A percentile compares a stretch with the other conserved stretches of the same genome.
Conservation (phyloP, 1,139 yeast genomes). For the Eremothecium gossypii region DNA sequence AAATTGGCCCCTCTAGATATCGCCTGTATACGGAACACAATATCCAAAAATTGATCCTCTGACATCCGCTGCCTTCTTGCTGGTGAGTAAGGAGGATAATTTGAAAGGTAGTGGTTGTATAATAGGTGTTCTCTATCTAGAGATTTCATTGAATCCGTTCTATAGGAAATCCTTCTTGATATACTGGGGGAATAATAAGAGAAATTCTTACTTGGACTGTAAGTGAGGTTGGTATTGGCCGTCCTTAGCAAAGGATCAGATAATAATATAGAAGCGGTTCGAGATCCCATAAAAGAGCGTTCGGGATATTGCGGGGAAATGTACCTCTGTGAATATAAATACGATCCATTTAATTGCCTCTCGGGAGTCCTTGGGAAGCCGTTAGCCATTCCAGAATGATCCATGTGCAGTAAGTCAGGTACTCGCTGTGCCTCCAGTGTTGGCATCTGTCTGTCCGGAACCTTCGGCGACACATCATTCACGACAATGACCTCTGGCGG, state of each 20-base stretch:
- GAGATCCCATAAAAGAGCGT: neutral
- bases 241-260: slow-evolving; percentile 3
- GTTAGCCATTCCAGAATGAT: neutral
- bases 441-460: neutral
- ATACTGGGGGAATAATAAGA: slow-evolving; percentile 30
- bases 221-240: slow-evolving; percentile 14
- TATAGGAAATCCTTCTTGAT: slow-evolving; percentile 22
- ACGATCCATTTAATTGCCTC: neutral
- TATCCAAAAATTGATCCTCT: slow-evolving; percentile 30
- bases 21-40: slow-evolving; percentile 43
- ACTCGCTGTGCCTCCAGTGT: neutral
- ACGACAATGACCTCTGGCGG: no score
- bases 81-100: slow-evolving; percentile 29
- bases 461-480: no score
- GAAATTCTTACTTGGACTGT: slow-evolving; percentile 25
- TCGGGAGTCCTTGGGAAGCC: neutral
- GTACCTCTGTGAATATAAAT: neutral
- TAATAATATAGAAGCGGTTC: slow-evolving; percentile 2
- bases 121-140: slow-evolving; percentile 15
- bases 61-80: slow-evolving; percentile 26
- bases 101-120: slow-evolving; percentile 19
- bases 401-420: neutral
- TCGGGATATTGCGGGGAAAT: neutral
- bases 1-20: slow-evolving; percentile 56
- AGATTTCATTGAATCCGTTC: slow-evolving; percentile 21